Base-by-base conservation (phyloP, 2,329 filamentous ascomycete species). In the Teratosphaeria gauchensis region DNA sequence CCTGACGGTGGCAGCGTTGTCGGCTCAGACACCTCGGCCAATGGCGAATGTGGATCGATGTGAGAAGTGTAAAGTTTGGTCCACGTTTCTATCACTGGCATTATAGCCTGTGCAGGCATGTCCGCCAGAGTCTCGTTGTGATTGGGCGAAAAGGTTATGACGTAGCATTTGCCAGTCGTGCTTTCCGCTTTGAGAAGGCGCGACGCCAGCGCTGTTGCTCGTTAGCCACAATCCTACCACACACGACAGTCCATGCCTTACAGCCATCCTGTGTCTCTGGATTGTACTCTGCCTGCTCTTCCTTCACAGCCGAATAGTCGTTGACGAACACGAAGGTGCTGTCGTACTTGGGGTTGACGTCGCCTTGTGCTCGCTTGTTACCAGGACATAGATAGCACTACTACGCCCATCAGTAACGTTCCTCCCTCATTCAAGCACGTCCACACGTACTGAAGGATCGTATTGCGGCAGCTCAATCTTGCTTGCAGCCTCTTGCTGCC, bases 261-360 rank as follows among this genome's bases (percentile, higher is more conserved):
- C 81, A 77, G 62, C 77, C 78, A 68, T 77, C 74, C 59, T 78
- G 72, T n/a, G 75, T 72, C 24, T 77, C 73, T 14, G 77, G 77
- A 21, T 77, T 74, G 74, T 97, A 99, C 54, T 89, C 85, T 32
- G 87, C 85, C 74, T 99, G 94, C 63, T 89, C 81, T 75, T 96
- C 92, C 76, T 96, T 96, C 55, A 99, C 92, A 1, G 94, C 94
- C 69, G 90, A 95, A 75, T 94, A 99, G 73, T 99, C 94, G 69
- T 99, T 99, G 65, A 97, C 88, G 70, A 99, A 99, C 46, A 92
- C 87, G 72, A 95, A 97, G 0, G 91, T 95, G 68, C 84, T 84
- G 56, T 88, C 81, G 71, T 97, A 99, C 57, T 88, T 80, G 1
- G 94, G 92, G 69, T 99, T 99, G 61, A 75, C 73, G 69, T 94